Conservation (phyloP, 192 early-diverging fungal genomes). For the Coemansia sp. region DNA sequence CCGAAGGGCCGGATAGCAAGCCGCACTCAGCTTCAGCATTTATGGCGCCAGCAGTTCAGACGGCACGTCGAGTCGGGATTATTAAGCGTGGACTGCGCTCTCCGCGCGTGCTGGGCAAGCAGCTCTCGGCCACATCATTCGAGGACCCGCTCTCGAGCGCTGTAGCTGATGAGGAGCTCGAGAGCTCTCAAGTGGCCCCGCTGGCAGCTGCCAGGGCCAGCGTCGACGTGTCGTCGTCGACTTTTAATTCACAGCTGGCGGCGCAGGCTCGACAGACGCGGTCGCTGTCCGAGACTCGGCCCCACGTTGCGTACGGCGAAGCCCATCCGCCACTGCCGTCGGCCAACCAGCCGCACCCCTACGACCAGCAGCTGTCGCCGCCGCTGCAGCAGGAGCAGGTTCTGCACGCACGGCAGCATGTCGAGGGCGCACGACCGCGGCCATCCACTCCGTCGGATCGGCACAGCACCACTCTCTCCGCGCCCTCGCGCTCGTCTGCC, state of each 20-base stretch:
- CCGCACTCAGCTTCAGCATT: constrained; percentile 6
- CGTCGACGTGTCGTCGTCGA: constrained; percentile 28
- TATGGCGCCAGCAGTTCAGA: constrained; percentile 23
- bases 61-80: constrained; percentile 48
- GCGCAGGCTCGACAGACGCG: constrained; percentile 41
- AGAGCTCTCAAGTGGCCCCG: neutral
- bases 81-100: constrained; percentile 54
- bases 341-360: constrained; percentile 39
- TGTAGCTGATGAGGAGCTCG: constrained; percentile 20
- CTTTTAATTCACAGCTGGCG: constrained; percentile 1
- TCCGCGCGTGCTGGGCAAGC: constrained; percentile 48
- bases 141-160: constrained; percentile 54
- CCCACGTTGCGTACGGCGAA: neutral
- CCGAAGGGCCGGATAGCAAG: constrained; percentile 10
- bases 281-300: constrained; percentile 44
- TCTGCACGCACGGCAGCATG: constrained; percentile 32
- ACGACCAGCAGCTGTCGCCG: constrained; percentile 56
- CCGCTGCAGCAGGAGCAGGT: constrained; percentile 48
- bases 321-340: neutral
- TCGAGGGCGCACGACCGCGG: constrained; percentile 25
- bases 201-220: constrained; percentile 25
- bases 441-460: constrained; percentile 27
- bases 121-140: constrained; percentile 43
- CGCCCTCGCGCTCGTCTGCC: constrained; percentile 12
- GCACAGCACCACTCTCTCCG: neutral